Evolutionary conservation across 208 protist species (phyloP).

Genomic region (Crithidia sp.): DNA sequence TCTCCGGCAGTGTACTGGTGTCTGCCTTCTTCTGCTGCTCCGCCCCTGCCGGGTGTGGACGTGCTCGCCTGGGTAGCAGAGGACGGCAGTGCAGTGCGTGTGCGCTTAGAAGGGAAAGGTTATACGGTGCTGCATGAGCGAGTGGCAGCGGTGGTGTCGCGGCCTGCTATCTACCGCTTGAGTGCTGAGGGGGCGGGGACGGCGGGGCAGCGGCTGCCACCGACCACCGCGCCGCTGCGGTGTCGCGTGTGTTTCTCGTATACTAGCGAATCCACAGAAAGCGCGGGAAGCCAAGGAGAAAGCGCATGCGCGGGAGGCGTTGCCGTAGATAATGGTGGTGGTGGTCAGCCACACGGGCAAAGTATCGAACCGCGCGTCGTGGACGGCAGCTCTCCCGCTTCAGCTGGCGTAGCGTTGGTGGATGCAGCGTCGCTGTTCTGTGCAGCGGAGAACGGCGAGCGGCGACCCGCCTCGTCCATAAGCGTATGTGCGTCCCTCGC

Average conservation of each 20-base stretch:
- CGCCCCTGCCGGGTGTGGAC: not conserved
- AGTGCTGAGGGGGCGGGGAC: not conserved
- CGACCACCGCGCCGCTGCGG: slow-evolving; percentile 17
- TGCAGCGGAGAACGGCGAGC: slow-evolving; percentile 1
- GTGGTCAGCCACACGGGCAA: no score
- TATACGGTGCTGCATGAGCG: slow-evolving; percentile 67
- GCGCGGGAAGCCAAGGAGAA: no score
- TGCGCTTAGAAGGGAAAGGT: slow-evolving; percentile 38
- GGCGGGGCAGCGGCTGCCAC: slow-evolving; percentile 19
- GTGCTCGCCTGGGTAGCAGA: slow-evolving; percentile 73
- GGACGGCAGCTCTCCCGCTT: not conserved
- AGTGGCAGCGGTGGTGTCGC: slow-evolving; percentile 27
- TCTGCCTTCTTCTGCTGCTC: slow-evolving; percentile 15
- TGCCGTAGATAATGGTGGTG: no score
- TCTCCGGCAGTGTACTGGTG: slow-evolving; percentile 77
- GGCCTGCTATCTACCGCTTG: slow-evolving; percentile 42
- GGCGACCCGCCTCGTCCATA: not conserved
- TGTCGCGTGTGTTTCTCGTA: slow-evolving; percentile 13
- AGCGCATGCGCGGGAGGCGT: no score
- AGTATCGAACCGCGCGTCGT: not conserved
- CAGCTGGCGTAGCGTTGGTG: not conserved
- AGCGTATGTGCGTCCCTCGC: not conserved
- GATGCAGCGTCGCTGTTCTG: slow-evolving; percentile 9
- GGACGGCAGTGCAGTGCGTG: slow-evolving; percentile 60
- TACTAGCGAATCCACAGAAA: not conserved